These are phyloP conservation scores for Malassezia brasiliensis DNA, from an alignment of 1,284 basidiomycete genomes.

Conservation along the genomic window DNA sequence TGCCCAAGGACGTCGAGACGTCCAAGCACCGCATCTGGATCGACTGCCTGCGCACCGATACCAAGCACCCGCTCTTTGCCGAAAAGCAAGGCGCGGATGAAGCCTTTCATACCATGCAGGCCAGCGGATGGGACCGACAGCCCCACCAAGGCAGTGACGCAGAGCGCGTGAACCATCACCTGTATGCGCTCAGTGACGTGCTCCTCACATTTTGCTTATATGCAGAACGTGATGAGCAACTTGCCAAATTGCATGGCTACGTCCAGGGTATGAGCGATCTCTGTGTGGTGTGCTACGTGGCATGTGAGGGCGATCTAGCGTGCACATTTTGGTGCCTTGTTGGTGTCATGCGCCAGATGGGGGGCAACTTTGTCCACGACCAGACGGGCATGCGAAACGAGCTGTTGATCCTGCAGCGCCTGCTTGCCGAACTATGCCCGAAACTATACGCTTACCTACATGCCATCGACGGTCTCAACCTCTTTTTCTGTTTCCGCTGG, in stretches of 20 bases:
- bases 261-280: constrained; percentile 97
- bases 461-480: constrained; percentile 76
- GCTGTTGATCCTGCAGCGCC: constrained; percentile 73
- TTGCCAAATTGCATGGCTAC: constrained; percentile 51
- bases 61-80: constrained; percentile 70
- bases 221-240: constrained; percentile 13
- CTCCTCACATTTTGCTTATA: constrained; percentile 66
- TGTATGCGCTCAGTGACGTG: constrained; percentile 66
- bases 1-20: constrained; percentile 29
- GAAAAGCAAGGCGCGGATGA: constrained; percentile 6
- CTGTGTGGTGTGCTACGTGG: constrained; percentile 82
- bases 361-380: constrained; percentile 87
- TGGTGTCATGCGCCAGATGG: constrained; percentile 88
- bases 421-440: constrained; percentile 87
- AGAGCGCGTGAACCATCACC: constrained; percentile 71
- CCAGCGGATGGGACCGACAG: constrained; percentile 19
- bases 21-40: constrained; percentile 84
- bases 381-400: constrained; percentile 97
- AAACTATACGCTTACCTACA: constrained; percentile 58
- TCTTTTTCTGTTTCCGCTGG: constrained; percentile 96
- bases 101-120: constrained; percentile 34
- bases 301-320: constrained; percentile 77
- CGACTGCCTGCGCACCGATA: constrained; percentile 92
- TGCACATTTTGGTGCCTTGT: constrained; percentile 93
- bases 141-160: constrained; percentile 53